phyloP scores from a whole-genome alignment of 768 basidiomycete genomes.

The Macrolepiota fuliginosa region DNA sequence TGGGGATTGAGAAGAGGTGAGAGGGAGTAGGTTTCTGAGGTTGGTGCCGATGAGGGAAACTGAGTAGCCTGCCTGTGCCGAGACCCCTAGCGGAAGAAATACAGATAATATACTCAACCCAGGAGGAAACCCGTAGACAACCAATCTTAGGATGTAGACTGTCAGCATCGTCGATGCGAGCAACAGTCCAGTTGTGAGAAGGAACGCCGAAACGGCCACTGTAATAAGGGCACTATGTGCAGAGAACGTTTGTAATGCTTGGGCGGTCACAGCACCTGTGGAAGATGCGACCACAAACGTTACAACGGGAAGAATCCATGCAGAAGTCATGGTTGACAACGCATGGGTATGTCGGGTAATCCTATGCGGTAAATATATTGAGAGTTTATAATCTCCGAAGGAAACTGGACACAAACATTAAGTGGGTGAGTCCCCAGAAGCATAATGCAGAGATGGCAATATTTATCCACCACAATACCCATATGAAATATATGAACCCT shows the following conservation, averaged over 20 bases:
- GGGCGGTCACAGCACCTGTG: conserved; percentile 58
- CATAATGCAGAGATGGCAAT: conserved; percentile 52
- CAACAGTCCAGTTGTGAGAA: conserved; percentile 53
- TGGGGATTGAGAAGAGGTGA: conserved; percentile 25
- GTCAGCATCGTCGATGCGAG: conserved; percentile 68
- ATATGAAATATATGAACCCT: conserved; percentile 50
- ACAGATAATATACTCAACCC: conserved; percentile 49
- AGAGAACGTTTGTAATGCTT: conserved; percentile 44
- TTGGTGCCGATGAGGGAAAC: conserved; percentile 54
- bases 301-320: conserved; percentile 78
- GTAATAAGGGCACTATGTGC: conserved; percentile 52
- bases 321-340: conserved; percentile 51
- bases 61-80: conserved; percentile 63
- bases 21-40: conserved; percentile 35
- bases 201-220: conserved; percentile 47
- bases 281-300: conserved; percentile 71
- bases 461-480: conserved; percentile 73
- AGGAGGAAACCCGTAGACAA: conserved; percentile 52
- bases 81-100: conserved; percentile 76
- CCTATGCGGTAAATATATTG: conserved; percentile 29
- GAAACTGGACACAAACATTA: conserved; percentile 52
- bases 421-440: conserved; percentile 59
- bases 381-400: neutral
- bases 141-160: conserved; percentile 58
- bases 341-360: conserved; percentile 57